Percentiles rank a stretch among this genome's conserved stretches.
Conservation (phyloP, 1,139 yeast genomes). For the Candida buenavistaensis region DNA sequence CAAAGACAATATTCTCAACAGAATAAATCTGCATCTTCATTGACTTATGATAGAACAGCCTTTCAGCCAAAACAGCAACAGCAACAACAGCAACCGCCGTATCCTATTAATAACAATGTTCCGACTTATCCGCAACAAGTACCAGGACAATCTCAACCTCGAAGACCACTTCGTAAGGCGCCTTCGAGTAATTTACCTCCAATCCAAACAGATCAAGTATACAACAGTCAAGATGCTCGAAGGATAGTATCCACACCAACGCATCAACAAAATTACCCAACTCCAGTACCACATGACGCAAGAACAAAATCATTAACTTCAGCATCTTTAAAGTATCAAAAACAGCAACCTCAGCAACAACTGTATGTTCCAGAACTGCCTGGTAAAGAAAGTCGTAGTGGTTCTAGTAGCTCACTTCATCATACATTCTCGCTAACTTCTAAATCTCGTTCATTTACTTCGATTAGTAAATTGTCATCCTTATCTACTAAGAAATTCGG, state of each 20-base stretch:
- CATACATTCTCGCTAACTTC: constrained; percentile 43
- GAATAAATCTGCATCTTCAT: constrained; percentile 10
- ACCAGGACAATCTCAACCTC: constrained; percentile 9
- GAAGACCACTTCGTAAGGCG: constrained; percentile 15
- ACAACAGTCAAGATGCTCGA: constrained; percentile 15
- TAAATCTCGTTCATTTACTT: constrained; percentile 45
- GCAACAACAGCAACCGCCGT: constrained; percentile 9
- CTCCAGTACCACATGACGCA: constrained; percentile 16
- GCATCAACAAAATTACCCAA: constrained; percentile 15
- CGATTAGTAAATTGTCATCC: constrained; percentile 43
- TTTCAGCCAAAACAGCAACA: constrained; percentile 10
- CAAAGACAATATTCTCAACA: constrained; percentile 7
- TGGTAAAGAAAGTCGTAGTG: constrained; percentile 14
- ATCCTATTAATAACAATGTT: constrained; percentile 6
- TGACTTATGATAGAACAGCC: constrained; percentile 7
- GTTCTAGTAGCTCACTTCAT: constrained; percentile 24
- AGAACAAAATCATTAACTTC: constrained; percentile 27
- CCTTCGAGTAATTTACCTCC: constrained; percentile 19
- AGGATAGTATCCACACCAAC: constrained; percentile 29
- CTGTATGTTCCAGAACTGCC: constrained; percentile 11
- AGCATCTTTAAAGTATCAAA: constrained; percentile 17
- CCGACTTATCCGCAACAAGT: constrained; percentile 13
- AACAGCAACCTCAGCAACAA: constrained; percentile 14
- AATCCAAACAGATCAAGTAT: constrained; percentile 19
- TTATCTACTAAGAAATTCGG: constrained; percentile 43